These are phyloP conservation scores for Begonia masoniana DNA, from an alignment of 306 rosid genomes.

Conservation along the genomic window DNA sequence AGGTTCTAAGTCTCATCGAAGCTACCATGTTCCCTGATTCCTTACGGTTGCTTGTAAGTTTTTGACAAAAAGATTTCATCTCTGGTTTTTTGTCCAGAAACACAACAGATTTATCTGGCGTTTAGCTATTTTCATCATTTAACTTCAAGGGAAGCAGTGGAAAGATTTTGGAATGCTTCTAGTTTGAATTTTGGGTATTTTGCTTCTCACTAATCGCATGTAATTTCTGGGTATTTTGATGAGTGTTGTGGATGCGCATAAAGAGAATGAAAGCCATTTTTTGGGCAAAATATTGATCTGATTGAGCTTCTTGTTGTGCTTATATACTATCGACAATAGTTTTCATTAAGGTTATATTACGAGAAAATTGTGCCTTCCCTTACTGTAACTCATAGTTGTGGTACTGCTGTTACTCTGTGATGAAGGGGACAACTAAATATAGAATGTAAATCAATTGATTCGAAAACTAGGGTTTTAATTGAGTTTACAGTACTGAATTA, in stretches of 20 bases:
- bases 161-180: conserved; percentile 5
- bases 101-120: not conserved
- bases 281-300: not conserved
- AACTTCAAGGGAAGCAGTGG: too few species aligned
- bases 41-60: conserved; percentile 24
- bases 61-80: not conserved
- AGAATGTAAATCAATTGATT: not conserved
- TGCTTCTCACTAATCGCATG: too few species aligned
- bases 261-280: not conserved
- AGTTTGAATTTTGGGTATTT: not conserved
- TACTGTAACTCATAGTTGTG: too few species aligned
- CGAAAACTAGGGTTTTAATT: too few species aligned
- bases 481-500: too few species aligned
- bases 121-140: too few species aligned
- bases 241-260: not conserved
- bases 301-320: not conserved
- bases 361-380: too few species aligned
- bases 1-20: conserved; percentile 23
- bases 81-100: conserved; percentile 5
- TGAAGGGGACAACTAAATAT: not conserved
- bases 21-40: conserved; percentile 2
- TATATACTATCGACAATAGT: not conserved
- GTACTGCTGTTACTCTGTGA: too few species aligned
- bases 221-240: not conserved
- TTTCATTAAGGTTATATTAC: too few species aligned